Evolutionary conservation across 768 basidiomycete genomes (phyloP), one percentile per base, ranked within the genome.

Genomic region (Podaxis sp.): DNA sequence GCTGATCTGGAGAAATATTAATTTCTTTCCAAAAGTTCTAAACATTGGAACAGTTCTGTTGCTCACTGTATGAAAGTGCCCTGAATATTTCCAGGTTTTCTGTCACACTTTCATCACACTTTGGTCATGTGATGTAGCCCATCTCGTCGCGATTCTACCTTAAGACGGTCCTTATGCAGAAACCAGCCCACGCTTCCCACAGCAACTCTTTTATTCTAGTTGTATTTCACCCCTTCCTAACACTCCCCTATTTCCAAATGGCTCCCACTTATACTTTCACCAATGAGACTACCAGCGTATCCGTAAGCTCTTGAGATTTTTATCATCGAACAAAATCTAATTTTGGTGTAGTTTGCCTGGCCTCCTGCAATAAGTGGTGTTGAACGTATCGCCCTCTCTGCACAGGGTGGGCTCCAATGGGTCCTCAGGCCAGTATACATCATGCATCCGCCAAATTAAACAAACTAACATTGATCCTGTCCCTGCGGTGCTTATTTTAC

Each of bases 381-480:
- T 8, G 40, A 41, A 15, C 8, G 40, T 12, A 41, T 41, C 8
- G 40, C 40, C 13, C 40, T 41, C 13, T 41, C 8, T 17, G 40
- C 40, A 41, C 40, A 41, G 11, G 40, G 40, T 17, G 40, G 13
- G 8, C 8, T 41, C 2, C 40, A 41, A 41, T 13, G 40, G 11
- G 40, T 41, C 40, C 40, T 41, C 13, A 41, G 40, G 79, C 75
- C 13, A 77, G 70, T 65, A 92, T 91, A 2, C 24, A 1, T 24
- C 24, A 2, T 2, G 24, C 24, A 24, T 24, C 24, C 24, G 2
- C 24, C 2, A 24, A 2, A 24, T 24, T 24, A 24, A 24, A 24
- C 24, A 1, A 24, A 24, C 24, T 24, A 24, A 24, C 24, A 24
- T 24, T 24, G 24, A 24, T 2, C 24, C 2, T 2, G 2, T 24